Evolutionary conservation across 2,329 filamentous ascomycete genomes (phyloP).

Genomic region (Aschersonia sp.): DNA sequence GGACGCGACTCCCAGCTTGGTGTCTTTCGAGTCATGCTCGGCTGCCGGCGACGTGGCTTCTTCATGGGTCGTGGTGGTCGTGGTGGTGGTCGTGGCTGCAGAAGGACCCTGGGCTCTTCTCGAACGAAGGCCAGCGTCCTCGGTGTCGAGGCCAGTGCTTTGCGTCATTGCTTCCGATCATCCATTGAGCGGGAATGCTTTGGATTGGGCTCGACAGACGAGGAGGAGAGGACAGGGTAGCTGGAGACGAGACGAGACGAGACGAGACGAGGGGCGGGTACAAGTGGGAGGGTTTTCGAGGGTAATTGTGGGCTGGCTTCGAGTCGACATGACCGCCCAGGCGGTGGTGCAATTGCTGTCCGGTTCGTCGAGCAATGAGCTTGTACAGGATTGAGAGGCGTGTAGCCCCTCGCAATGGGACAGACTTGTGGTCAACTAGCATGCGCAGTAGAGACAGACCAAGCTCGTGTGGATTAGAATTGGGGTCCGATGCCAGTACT

Average conservation of each 20-base stretch:
- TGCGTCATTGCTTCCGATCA: not conserved
- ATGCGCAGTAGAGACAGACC: too few relatives aligned
- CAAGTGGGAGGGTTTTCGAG: not conserved
- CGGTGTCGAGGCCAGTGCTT: not conserved
- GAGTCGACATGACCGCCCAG: not conserved
- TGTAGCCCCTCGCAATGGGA: too few relatives aligned
- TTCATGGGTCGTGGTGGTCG: not conserved
- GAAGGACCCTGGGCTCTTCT: not conserved
- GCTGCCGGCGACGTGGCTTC: not conserved
- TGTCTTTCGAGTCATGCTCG: slow-evolving; percentile 1
- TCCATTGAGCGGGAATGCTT: not conserved
- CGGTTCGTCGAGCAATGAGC: too few relatives aligned
- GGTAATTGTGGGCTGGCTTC: not conserved
- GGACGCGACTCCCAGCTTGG: slow-evolving; percentile 12
- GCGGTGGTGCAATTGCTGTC: not conserved
- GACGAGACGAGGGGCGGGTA: not conserved
- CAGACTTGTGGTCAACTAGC: too few relatives aligned
- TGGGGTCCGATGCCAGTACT: too few relatives aligned
- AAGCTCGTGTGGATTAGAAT: too few relatives aligned
- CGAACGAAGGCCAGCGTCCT: not conserved
- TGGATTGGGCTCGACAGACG: too few relatives aligned
- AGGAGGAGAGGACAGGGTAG: too few relatives aligned
- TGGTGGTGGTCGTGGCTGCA: not conserved
- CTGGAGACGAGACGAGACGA: too few relatives aligned
- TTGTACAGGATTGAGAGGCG: too few relatives aligned